Percentiles rank a stretch among this genome's conserved stretches.
These are phyloP conservation scores for Quercus mongolica DNA, from an alignment of 306 rosid genomes.

Conservation along the genomic window DNA sequence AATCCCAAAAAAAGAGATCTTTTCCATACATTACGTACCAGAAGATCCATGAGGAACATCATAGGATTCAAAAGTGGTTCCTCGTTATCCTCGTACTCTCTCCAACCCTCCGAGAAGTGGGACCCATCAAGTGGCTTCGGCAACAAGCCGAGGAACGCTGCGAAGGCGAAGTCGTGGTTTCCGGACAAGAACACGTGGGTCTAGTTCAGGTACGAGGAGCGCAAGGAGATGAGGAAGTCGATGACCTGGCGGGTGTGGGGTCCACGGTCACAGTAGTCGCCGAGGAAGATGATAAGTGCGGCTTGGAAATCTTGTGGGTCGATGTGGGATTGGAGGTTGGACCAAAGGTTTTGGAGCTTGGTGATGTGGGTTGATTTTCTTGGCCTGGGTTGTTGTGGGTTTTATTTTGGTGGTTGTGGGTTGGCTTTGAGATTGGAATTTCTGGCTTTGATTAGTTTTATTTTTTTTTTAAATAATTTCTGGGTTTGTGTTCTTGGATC, in stretches of 20 bases:
- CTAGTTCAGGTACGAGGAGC: slow-evolving; percentile 56
- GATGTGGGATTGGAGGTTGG: slow-evolving; percentile 47
- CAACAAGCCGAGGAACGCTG: slow-evolving; percentile 60
- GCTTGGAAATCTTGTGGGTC: slow-evolving; percentile 36
- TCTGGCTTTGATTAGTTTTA: no score
- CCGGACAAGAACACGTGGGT: slow-evolving; percentile 67
- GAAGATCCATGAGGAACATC: slow-evolving; percentile 91
- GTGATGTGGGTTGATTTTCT: slow-evolving; percentile 15
- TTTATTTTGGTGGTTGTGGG: no score
- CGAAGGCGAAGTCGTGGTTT: slow-evolving; percentile 80
- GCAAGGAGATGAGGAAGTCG: slow-evolving; percentile 59
- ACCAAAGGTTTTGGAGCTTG: slow-evolving; percentile 71
- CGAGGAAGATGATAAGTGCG: slow-evolving; percentile 76
- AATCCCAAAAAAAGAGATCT: background rate
- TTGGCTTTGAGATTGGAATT: no score
- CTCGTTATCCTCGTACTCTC: slow-evolving; percentile 55
- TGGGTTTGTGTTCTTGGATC: no score
- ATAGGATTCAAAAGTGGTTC: slow-evolving; percentile 74
- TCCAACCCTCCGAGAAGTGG: slow-evolving; percentile 49
- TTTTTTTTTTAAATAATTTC: no score
- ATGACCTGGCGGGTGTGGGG: slow-evolving; percentile 55
- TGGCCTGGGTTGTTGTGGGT: no score
- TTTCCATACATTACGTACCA: slow-evolving; percentile 24
- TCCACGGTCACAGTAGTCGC: slow-evolving; percentile 93
- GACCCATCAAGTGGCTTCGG: slow-evolving; percentile 68